A percentile compares a stretch with the other conserved stretches of the same genome.
phyloP scores from a whole-genome alignment of 1,284 basidiomycete species.

The Marasmius sp. region DNA sequence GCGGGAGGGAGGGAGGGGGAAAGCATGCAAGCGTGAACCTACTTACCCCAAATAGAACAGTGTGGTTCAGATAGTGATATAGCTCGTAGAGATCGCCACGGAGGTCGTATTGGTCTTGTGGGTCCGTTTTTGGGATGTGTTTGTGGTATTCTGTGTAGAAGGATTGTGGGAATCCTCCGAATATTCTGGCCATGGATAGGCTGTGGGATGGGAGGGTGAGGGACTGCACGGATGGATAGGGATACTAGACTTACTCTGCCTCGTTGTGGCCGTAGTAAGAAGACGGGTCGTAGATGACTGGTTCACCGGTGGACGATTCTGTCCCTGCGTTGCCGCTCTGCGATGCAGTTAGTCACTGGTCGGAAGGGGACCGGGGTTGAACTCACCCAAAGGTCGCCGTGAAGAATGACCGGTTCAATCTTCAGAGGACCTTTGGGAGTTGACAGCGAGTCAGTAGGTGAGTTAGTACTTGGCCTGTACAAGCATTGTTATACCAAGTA shows the following conservation, averaged over 20 bases:
- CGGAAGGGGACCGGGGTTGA: conserved; percentile 15
- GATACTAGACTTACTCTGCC: conserved; percentile 61
- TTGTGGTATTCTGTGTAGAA: conserved; percentile 80
- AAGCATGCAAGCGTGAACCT: no score
- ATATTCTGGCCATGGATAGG: conserved; percentile 81
- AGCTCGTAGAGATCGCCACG: conserved; percentile 78
- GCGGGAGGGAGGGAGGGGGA: no score
- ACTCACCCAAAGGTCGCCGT: conserved; percentile 84
- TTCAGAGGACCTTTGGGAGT: conserved; percentile 40
- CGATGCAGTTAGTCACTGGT: conserved; percentile 8
- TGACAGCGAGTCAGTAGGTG: no score
- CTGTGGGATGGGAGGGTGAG: conserved; percentile 31
- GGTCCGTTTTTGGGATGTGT: conserved; percentile 66
- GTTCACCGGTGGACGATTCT: conserved; percentile 51
- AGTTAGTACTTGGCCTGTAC: not conserved
- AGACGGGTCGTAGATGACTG: conserved; percentile 82
- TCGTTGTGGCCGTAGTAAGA: conserved; percentile 87
- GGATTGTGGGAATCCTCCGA: conserved; percentile 72
- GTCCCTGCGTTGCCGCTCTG: conserved; percentile 76
- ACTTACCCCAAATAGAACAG: conserved; percentile 71
- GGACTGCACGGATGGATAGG: not conserved
- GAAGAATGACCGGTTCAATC: conserved; percentile 75
- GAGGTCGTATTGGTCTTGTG: conserved; percentile 67
- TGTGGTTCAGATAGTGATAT: conserved; percentile 88
- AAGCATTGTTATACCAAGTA: conserved; percentile 46